A percentile compares a stretch with the other conserved stretches of the same genome.
These are phyloP conservation scores for Arthroderma sp. DNA, from an alignment of 2,329 filamentous ascomycete species.

Conservation along the genomic window DNA sequence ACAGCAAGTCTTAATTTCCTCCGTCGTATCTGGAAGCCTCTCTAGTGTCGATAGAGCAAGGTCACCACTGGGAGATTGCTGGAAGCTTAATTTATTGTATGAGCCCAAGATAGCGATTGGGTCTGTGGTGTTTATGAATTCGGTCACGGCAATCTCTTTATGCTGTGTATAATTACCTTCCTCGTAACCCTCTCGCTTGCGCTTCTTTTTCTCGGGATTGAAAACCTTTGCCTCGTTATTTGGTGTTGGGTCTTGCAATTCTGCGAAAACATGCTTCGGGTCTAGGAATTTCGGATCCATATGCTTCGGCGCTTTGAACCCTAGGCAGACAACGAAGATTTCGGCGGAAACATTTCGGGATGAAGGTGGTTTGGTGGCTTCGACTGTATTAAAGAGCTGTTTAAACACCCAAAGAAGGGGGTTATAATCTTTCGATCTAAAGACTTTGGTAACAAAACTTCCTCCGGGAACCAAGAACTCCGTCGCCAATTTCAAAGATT, in stretches of 20 bases:
- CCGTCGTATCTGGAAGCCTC: constrained; percentile 73
- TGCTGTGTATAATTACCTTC: constrained; percentile 89
- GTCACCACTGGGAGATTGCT: constrained; percentile 66
- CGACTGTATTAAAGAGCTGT: constrained; percentile 86
- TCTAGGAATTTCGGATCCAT: constrained; percentile 90
- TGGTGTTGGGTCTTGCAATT: constrained; percentile 68
- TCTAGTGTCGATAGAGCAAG: constrained; percentile 75
- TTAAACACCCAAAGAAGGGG: constrained; percentile 94
- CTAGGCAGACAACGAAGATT: constrained; percentile 94
- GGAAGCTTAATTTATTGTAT: constrained; percentile 72
- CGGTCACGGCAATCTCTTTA: constrained; percentile 75
- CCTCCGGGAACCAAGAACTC: constrained; percentile 84
- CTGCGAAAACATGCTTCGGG: constrained; percentile 77
- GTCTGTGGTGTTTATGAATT: constrained; percentile 87
- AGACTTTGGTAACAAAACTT: constrained; percentile 94
- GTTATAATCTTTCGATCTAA: constrained; percentile 94
- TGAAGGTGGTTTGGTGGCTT: constrained; percentile 92
- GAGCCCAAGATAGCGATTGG: constrained; percentile 83
- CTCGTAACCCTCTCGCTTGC: constrained; percentile 94
- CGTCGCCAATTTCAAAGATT: constrained; percentile 83
- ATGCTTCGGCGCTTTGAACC: constrained; percentile 87
- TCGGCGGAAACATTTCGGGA: constrained; percentile 94
- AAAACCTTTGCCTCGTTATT: constrained; percentile 98
- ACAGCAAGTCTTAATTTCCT: constrained; percentile 68
- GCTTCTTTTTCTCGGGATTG: constrained; percentile 93